phyloP scores from a whole-genome alignment of 495 filamentous ascomycete genomes.

The Lasiosphaeria hispida region DNA sequence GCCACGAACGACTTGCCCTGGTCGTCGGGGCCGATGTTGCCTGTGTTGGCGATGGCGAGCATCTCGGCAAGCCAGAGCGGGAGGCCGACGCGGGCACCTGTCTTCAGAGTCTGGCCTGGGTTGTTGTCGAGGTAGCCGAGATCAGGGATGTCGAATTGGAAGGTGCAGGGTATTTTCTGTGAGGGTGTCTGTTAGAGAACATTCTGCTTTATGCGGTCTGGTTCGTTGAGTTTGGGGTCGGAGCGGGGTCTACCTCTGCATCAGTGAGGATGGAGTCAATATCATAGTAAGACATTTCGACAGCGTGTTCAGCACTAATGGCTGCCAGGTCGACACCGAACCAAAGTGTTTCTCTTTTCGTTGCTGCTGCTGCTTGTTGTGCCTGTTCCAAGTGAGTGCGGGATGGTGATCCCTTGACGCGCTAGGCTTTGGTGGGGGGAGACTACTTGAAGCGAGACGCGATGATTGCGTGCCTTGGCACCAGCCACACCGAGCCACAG shows the following conservation, averaged over 20 bases:
- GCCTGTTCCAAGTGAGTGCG: too few relatives aligned
- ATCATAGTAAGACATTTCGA: conserved; percentile 85
- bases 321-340: background rate
- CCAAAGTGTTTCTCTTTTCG: too few relatives aligned
- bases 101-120: conserved; percentile 60
- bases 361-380: too few relatives aligned
- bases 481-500: background rate
- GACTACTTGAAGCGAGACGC: background rate
- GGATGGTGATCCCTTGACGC: too few relatives aligned
- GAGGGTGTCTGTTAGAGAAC: conserved; percentile 12
- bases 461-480: background rate
- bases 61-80: conserved; percentile 98
- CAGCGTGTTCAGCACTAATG: background rate
- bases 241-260: conserved; percentile 60
- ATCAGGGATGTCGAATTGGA: conserved; percentile 81
- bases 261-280: conserved; percentile 92
- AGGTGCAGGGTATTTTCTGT: conserved; percentile 93
- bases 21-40: conserved; percentile 37
- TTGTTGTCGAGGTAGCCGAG: conserved; percentile 86
- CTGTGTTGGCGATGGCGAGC: conserved; percentile 73
- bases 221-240: background rate
- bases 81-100: conserved; percentile 74
- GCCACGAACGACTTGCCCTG: conserved; percentile 60
- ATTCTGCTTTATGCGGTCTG: too few relatives aligned
- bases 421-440: background rate